Evolutionary conservation across 495 filamentous ascomycete species (phyloP), one percentile per base, ranked within the genome.

Genomic region (Aspergillus campestris): DNA sequence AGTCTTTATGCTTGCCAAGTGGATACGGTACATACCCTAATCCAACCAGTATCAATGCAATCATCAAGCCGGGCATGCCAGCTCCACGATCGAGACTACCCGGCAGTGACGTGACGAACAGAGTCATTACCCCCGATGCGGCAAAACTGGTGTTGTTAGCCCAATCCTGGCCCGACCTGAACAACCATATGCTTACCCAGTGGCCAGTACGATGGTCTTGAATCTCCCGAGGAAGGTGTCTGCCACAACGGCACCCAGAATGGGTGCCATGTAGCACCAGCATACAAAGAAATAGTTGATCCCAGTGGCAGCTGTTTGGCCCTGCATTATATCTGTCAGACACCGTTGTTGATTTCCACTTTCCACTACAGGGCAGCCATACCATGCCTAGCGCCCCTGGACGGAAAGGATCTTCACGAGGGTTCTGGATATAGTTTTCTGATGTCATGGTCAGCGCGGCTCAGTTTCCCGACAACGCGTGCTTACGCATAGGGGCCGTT

Each of bases 181-280:
- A 81, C 55, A 8, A 77, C 67, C 12, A 63, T 53, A 34, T 34
- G 1, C 9, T 34, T 34, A 34, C 32, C 32, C 32, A 0, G 39
- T 42, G 14, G 27, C 39, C 12, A 42, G 13, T 0, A 10, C 61
- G 61, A 85, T 82, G 8, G 81, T 82, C 53, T 73, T 76, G 64
- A 77, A 84, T 47, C 81, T 77, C 39, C 81, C 81, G 53, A 75
- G 73, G 44, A 77, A 78, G 32, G 68, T 73, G 59, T 87, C 83
- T 45, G 83, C 81, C 36, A 86, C 51, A 47, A 74, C 82, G 49
- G 78, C 79, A 55, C 75, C 75, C 11, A 81, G 49, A 24, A 84
- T 59, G 10, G 83, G 83, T 45, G 74, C 77, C 27, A 74, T 45
- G 52, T 85, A 85, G 32, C 71, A 67, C 82, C 79, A 84, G 61